Base-by-base conservation (phyloP, 768 basidiomycete genomes). In the Lyophyllum shimeji region DNA sequence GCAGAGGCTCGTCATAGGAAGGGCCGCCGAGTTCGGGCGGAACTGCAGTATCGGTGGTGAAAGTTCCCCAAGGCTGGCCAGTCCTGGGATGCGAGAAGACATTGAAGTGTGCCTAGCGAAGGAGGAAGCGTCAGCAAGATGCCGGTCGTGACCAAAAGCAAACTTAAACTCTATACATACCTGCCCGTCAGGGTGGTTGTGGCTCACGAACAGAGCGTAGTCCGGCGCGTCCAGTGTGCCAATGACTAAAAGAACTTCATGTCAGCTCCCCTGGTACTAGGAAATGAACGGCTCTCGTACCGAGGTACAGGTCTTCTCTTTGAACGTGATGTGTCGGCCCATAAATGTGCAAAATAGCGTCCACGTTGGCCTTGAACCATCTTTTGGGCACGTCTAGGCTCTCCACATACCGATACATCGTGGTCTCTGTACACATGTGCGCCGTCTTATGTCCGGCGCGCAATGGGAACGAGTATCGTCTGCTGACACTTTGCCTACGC, bases 171-270 rank as follows among this genome's bases (percentile, higher is more conserved):
- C n/a, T 50, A 39, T 29, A 67, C 67, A 27, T 56, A 76, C 81
- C 72, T 81, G 80, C 3, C 84, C 79, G 60, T 86, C 80, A 1
- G 78, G 81, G 69, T 90, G 87, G 55, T 75, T 75, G 58, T 90
- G 86, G 62, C 87, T 87, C 34, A 92, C 89, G 59, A 91, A 85
- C 23, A 90, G 70, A 0, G 83, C 90, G 69, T 89, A 89, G 53
- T 89, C 86, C 0, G 83, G 78, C 7, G 90, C 80, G 46, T 83
- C 81, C 3, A 94, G 74, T 0, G 86, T 79, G 3, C 91, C 91
- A 29, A 92, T 82, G 21, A 91, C 80, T 79, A 43, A 23, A 49
- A 15, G 57, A 1, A 13, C 0, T 6, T 6, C 24, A 25, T 7
- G 13, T 50, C 39, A 24, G 12, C 1, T 12, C 9, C 27, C 43